Percentiles rank a stretch among this genome's conserved stretches.
These are phyloP conservation scores for Ephemerocybe angulata DNA, from an alignment of 768 basidiomycete species.

Conservation along the genomic window DNA sequence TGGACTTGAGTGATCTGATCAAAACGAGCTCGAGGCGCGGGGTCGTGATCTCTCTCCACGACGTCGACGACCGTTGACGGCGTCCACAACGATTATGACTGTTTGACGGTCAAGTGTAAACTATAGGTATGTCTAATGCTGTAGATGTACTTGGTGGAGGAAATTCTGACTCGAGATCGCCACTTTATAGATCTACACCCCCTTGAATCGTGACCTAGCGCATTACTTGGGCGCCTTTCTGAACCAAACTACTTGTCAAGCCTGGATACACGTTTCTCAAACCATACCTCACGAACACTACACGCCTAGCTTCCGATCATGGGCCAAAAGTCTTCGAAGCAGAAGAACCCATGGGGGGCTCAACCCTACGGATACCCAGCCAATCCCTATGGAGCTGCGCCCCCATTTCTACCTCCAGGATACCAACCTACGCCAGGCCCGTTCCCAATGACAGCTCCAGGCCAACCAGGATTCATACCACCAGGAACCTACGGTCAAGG, in stretches of 20 bases:
- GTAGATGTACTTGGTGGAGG: too few species aligned
- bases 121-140: too few species aligned
- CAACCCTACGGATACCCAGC: neutral
- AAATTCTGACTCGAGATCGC: too few species aligned
- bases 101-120: too few species aligned
- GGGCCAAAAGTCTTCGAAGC: constrained; percentile 5
- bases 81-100: neutral
- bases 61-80: neutral
- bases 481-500: constrained; percentile 16
- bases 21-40: neutral
- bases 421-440: constrained; percentile 13
- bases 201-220: too few species aligned
- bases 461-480: constrained; percentile 20
- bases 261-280: neutral
- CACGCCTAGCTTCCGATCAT: neutral
- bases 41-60: neutral
- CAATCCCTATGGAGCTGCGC: neutral
- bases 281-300: neutral
- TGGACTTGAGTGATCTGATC: neutral
- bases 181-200: too few species aligned
- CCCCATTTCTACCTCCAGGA: constrained; percentile 15
- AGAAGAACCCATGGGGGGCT: neutral
- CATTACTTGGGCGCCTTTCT: too few species aligned
- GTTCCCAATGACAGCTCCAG: constrained; percentile 6
- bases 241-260: neutral